Percentiles rank a stretch among this genome's conserved stretches.
Evolutionary conservation across 176 grass and related monocot genomes (phyloP).

Genomic region (Ensete ventricosum): DNA sequence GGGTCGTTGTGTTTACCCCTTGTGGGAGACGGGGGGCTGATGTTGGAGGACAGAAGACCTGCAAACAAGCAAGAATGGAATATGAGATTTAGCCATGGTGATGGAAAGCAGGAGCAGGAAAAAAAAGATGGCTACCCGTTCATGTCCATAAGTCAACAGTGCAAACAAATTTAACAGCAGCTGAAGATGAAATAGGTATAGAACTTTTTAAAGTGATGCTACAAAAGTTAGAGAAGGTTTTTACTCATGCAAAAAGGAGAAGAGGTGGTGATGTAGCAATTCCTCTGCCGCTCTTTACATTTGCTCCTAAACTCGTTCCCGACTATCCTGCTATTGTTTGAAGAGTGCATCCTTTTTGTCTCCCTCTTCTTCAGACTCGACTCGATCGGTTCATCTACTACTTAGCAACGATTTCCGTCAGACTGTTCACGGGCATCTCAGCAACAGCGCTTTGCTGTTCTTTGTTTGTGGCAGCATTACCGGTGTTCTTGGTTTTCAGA

Average conservation of each 20-base stretch:
- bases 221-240: slow-evolving; percentile 1
- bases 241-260: not conserved
- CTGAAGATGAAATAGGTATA: not conserved
- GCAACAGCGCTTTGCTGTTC: not conserved
- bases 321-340: not conserved
- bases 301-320: not conserved
- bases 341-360: not conserved
- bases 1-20: too few relatives aligned
- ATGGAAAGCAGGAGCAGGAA: too few relatives aligned
- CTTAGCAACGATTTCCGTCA: not conserved
- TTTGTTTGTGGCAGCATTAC: not conserved
- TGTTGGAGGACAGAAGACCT: too few relatives aligned
- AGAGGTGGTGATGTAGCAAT: not conserved
- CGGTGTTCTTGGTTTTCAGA: not conserved
- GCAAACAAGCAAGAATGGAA: too few relatives aligned
- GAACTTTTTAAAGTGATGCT: not conserved
- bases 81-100: too few relatives aligned
- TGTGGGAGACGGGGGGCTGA: too few relatives aligned
- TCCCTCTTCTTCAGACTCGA: not conserved
- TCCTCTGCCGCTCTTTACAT: slow-evolving; percentile 11
- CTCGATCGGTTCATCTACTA: slow-evolving; percentile 11
- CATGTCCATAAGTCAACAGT: not conserved
- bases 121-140: too few relatives aligned
- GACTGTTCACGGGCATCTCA: not conserved
- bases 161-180: not conserved